These are phyloP conservation scores for Pseudogymnoascus pannorum DNA, from an alignment of 2,329 filamentous ascomycete species.

Conservation along the genomic window DNA sequence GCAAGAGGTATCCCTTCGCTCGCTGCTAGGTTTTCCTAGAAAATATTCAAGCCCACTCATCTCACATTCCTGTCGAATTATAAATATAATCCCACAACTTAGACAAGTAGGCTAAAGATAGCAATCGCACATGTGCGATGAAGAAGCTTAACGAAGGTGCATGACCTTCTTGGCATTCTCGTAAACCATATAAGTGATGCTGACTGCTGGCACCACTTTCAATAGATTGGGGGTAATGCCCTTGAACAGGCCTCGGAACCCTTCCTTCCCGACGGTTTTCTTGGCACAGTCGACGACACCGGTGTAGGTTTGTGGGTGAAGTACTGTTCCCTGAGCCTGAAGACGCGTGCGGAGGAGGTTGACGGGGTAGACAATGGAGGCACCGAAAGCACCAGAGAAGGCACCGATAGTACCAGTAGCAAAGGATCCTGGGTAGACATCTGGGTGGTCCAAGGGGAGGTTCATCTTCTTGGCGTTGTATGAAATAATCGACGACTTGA, in stretches of 20 bases:
- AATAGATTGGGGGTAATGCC: conserved; percentile 90
- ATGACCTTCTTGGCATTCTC: conserved; percentile 79
- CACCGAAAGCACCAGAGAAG: conserved; percentile 83
- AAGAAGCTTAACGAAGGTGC: conserved; percentile 17
- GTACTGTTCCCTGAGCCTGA: conserved; percentile 89
- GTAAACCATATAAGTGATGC: conserved; percentile 90
- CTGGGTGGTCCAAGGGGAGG: conserved; percentile 76
- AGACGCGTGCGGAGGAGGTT: conserved; percentile 87
- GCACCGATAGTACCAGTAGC: conserved; percentile 84
- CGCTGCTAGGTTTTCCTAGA: background rate
- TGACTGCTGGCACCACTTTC: conserved; percentile 92
- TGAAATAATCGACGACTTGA: conserved; percentile 67
- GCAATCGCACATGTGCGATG: background rate
- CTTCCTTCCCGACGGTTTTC: conserved; percentile 78
- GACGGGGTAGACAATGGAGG: conserved; percentile 88
- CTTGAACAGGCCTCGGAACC: conserved; percentile 81
- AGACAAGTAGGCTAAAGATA: background rate
- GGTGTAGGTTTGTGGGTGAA: conserved; percentile 84
- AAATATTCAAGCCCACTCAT: background rate
- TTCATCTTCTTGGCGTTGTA: conserved; percentile 62
- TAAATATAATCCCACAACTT: background rate
- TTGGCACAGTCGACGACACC: conserved; percentile 83
- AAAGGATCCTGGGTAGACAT: conserved; percentile 63
- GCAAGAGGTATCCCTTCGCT: conserved; percentile 4
- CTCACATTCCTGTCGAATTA: background rate